phyloP scores from a whole-genome alignment of 768 basidiomycete genomes.

The Termitomyces heimii region DNA sequence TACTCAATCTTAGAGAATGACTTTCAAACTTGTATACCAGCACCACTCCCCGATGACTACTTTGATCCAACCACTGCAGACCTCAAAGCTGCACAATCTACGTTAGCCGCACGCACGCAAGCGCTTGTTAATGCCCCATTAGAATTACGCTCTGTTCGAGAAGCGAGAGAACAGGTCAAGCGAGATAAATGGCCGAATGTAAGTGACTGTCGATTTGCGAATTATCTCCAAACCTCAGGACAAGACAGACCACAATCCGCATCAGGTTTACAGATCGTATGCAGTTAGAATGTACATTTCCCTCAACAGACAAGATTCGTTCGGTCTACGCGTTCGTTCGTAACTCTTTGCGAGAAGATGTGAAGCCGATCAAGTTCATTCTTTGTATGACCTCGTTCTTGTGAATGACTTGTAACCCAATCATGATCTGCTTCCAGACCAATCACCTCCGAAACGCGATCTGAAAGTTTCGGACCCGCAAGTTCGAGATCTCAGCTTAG shows the following conservation, averaged over 20 bases:
- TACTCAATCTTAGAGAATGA: neutral
- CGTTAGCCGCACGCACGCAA: conserved; percentile 54
- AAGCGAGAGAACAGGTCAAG: conserved; percentile 54
- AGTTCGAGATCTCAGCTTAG: conserved; percentile 62
- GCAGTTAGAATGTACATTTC: conserved; percentile 73
- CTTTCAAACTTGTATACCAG: conserved; percentile 18
- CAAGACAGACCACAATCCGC: conserved; percentile 68
- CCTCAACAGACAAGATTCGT: conserved; percentile 74
- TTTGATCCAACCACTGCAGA: conserved; percentile 70
- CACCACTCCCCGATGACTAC: conserved; percentile 63
- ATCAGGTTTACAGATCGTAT: conserved; percentile 78
- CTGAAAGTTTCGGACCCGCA: conserved; percentile 74
- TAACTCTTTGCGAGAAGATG: conserved; percentile 62
- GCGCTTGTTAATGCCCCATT: conserved; percentile 67
- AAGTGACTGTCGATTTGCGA: conserved; percentile 13
- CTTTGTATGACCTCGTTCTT: conserved; percentile 54
- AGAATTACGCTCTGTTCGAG: conserved; percentile 55
- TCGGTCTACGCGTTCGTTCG: conserved; percentile 84
- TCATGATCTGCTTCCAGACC: conserved; percentile 41
- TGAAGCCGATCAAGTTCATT: conserved; percentile 75
- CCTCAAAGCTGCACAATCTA: conserved; percentile 59
- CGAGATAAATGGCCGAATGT: conserved; percentile 72
- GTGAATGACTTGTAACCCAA: neutral
- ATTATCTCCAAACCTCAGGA: neutral
- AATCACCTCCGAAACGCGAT: conserved; percentile 78